These are phyloP conservation scores for Candida tetrigidarum DNA, from an alignment of 1,139 yeast genomes.

Conservation along the genomic window DNA sequence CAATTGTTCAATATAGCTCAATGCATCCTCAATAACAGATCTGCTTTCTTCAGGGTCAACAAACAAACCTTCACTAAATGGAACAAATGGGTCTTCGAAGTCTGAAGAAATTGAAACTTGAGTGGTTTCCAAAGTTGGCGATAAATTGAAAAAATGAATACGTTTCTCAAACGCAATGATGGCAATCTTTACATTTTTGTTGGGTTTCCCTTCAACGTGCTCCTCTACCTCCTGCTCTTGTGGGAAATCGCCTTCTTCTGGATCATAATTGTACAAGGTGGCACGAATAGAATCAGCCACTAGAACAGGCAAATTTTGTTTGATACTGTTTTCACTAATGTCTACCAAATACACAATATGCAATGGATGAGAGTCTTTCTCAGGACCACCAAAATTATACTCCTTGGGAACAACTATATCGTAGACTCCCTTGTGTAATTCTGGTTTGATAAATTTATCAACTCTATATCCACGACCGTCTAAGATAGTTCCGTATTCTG, in stretches of 20 bases:
- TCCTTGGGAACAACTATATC: conserved; percentile 80
- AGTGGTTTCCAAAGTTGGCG: conserved; percentile 56
- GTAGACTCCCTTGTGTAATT: conserved; percentile 80
- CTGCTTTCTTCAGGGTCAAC: conserved; percentile 76
- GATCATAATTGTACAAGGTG: conserved; percentile 41
- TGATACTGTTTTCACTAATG: conserved; percentile 64
- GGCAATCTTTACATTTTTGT: conserved; percentile 44
- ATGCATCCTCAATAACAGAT: conserved; percentile 65
- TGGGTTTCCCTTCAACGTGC: neutral
- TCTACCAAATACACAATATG: conserved; percentile 84
- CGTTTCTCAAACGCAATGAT: conserved; percentile 78
- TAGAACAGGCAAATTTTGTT: conserved; percentile 65
- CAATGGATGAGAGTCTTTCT: conserved; percentile 39
- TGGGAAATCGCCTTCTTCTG: conserved; percentile 16
- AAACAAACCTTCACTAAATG: conserved; percentile 77
- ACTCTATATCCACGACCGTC: conserved; percentile 64
- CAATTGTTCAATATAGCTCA: conserved; percentile 58
- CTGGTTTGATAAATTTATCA: conserved; percentile 72
- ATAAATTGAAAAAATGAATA: conserved; percentile 75
- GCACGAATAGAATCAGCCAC: conserved; percentile 76
- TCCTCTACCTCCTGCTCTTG: too few relatives aligned
- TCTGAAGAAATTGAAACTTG: conserved; percentile 75
- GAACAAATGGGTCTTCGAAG: conserved; percentile 80
- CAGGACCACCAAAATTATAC: conserved; percentile 57
- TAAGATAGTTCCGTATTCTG: conserved; percentile 66